Percentiles rank a stretch among this genome's conserved stretches.
phyloP scores from a whole-genome alignment of 805 yeast species.

The Pichia manshurica region DNA sequence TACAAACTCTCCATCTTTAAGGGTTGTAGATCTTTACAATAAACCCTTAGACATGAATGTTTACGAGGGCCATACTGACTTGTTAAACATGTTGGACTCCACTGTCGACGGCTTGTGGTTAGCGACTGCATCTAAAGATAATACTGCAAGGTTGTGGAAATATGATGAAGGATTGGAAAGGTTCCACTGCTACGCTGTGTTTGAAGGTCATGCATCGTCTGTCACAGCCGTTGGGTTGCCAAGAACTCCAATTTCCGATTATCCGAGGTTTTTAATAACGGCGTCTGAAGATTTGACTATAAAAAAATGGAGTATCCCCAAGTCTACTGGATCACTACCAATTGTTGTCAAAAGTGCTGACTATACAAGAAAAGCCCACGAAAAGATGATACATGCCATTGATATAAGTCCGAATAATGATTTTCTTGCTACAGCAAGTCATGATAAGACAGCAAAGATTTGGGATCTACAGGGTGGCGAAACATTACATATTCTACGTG shows the following conservation, averaged over 20 bases:
- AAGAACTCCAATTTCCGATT: slow-evolving; percentile 35
- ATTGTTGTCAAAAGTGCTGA: slow-evolving; percentile 54
- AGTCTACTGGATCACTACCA: slow-evolving; percentile 17
- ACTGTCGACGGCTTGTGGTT: slow-evolving; percentile 83
- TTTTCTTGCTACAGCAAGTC: slow-evolving; percentile 86
- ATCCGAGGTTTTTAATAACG: slow-evolving; percentile 70
- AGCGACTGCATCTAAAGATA: slow-evolving; percentile 88
- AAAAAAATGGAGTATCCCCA: slow-evolving; percentile 77
- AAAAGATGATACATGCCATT: slow-evolving; percentile 86
- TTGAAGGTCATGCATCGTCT: slow-evolving; percentile 82
- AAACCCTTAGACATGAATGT: slow-evolving; percentile 56
- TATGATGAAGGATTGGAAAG: slow-evolving; percentile 39
- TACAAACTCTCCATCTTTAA: slow-evolving; percentile 84
- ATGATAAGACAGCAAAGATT: slow-evolving; percentile 84
- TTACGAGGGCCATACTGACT: slow-evolving; percentile 78
- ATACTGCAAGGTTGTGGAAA: slow-evolving; percentile 78
- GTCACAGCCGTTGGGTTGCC: slow-evolving; percentile 80
- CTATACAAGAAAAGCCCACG: slow-evolving; percentile 94
- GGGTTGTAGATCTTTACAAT: slow-evolving; percentile 61
- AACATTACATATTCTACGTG: slow-evolving; percentile 72
- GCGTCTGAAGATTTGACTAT: slow-evolving; percentile 82
- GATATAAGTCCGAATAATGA: slow-evolving; percentile 90
- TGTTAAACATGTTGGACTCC: slow-evolving; percentile 74
- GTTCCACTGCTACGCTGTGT: slow-evolving; percentile 50
- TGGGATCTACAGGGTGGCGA: slow-evolving; percentile 91